Evolutionary conservation across 2,329 filamentous ascomycete species (phyloP), one percentile per base, ranked within the genome.

Genomic region (Botrytis porri): DNA sequence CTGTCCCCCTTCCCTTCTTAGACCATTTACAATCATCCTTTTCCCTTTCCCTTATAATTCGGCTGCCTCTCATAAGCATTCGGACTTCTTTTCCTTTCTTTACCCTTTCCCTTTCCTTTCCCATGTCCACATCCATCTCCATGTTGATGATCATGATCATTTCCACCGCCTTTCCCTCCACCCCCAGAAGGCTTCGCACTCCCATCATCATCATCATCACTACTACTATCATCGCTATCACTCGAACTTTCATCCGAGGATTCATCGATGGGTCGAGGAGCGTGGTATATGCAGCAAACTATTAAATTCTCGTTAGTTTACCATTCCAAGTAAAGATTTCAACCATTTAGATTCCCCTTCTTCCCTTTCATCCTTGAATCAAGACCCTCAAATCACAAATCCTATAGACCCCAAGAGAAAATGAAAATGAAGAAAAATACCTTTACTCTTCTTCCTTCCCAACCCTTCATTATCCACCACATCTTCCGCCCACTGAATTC

Each of bases 241-340:
- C 83, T 85, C 12, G 83, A 88, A 4, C 88, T 89, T 74, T 91
- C 89, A 76, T 90, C 89, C 77, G 91, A 94, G 45, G 93, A 96
- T 82, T 98, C 95, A 81, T 92, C 94, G 6, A 94, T 90, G 18
- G 87, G 88, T 77, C 92, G 92, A 10, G 94, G 91, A 74, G 92
- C 92, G 84, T 98, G 95, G 84, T 98, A 99, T 82, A 99, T 99
- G 82, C 96, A 99, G 87, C 96, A 99, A n/a, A 98, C 96, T 97
- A 29, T 66, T 37, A 10, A 1, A 22, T 22, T 39, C 37, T 9
- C 16, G 20, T 60, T 57, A 59, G 41, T 35, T 16, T 45, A 54
- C 67, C n/a, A 57, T 57, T 57, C 51, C n/a, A 57, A 29, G n/a
- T 6, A 16, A 57, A 54, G 4, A 14, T 16, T 7, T 16, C 25